These are phyloP conservation scores for Physcomitrellopsis africana DNA, from an alignment of 225 moss, liverwort and hornwort genomes.

Conservation along the genomic window DNA sequence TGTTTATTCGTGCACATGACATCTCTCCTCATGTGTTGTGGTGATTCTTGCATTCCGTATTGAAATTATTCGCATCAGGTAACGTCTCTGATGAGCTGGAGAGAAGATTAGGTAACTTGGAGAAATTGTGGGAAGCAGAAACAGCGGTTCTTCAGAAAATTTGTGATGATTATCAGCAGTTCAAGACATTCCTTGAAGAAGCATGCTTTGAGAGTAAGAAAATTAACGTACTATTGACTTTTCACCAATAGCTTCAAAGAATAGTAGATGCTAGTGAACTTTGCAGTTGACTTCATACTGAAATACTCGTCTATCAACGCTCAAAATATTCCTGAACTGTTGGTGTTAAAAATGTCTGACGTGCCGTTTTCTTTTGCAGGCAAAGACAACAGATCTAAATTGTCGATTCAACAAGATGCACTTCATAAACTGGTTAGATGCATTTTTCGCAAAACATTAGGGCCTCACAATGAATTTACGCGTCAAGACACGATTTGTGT, in stretches of 20 bases:
- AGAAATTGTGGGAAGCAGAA: slow-evolving; percentile 55
- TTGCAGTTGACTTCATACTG: slow-evolving; percentile 4
- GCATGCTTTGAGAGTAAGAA: slow-evolving; percentile 57
- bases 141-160: slow-evolving; percentile 40
- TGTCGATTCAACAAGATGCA: slow-evolving; percentile 52
- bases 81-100: slow-evolving; percentile 63
- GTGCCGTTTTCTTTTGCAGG: slow-evolving; percentile 32
- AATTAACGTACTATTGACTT: background rate
- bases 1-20: too few relatives aligned
- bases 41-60: slow-evolving; percentile 10
- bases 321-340: background rate
- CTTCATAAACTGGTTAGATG: slow-evolving; percentile 55
- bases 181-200: slow-evolving; percentile 59
- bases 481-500: background rate
- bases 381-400: slow-evolving; percentile 59
- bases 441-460: background rate
- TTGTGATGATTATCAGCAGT: slow-evolving; percentile 45
- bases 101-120: slow-evolving; percentile 45
- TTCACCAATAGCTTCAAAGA: slow-evolving; percentile 1
- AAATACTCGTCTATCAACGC: background rate
- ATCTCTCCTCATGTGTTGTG: background rate
- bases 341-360: slow-evolving; percentile 14
- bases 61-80: slow-evolving; percentile 31
- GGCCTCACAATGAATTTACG: background rate
- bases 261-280: slow-evolving; percentile 22